Evolutionary conservation across 1,284 basidiomycete species (phyloP).

Genomic region (Mycena citricolor): DNA sequence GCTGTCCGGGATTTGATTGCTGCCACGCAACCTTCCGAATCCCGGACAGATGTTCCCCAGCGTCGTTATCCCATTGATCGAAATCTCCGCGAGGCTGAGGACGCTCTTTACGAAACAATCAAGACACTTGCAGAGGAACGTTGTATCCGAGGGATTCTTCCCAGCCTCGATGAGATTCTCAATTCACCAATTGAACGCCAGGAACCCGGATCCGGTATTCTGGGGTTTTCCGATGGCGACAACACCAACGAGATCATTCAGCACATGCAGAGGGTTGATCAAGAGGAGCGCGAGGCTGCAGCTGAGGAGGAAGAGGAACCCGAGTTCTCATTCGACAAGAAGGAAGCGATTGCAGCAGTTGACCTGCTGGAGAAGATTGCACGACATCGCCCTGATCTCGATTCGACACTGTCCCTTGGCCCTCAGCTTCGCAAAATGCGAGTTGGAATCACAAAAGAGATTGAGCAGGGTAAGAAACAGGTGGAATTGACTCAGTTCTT

Average conservation of each 20-base stretch:
- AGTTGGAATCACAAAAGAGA: too few relatives aligned
- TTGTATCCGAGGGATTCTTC: background rate
- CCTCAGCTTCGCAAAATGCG: too few relatives aligned
- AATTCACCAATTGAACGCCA: background rate
- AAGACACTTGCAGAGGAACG: background rate
- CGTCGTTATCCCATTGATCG: too few relatives aligned
- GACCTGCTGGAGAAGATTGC: too few relatives aligned
- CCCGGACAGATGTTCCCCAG: background rate
- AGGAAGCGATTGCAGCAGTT: background rate
- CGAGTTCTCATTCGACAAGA: background rate
- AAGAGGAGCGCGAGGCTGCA: background rate
- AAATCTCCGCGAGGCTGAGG: background rate
- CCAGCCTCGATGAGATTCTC: background rate
- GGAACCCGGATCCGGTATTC: background rate
- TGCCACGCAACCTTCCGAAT: too few relatives aligned
- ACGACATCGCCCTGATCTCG: too few relatives aligned
- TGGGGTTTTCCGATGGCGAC: background rate
- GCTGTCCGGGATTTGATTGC: slow-evolving; percentile 1
- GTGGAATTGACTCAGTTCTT: too few relatives aligned
- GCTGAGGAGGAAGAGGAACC: slow-evolving; percentile 1
- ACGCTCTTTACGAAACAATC: background rate
- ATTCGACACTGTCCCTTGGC: too few relatives aligned
- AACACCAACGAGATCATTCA: background rate
- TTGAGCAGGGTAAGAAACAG: too few relatives aligned
- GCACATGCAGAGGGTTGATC: background rate